Conservation (phyloP, 257 asterid species). For the Gentiana dahurica region DNA sequence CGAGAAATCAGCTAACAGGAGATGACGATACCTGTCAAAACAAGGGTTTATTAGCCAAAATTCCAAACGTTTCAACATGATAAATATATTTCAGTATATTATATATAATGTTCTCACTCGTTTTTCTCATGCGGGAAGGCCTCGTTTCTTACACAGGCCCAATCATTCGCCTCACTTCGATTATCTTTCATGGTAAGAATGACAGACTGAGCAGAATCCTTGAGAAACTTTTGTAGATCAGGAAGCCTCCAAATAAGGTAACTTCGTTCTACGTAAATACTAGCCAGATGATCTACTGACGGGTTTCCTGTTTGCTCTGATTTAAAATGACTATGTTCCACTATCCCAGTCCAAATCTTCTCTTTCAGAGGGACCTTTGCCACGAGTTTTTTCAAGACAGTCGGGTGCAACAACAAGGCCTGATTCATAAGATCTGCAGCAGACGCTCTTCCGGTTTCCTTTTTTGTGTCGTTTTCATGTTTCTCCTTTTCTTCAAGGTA, state of each 20-base stretch:
- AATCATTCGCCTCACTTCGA: constrained; percentile 47
- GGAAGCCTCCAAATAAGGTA: constrained; percentile 94
- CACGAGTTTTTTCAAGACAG: constrained; percentile 61
- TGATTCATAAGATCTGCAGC: constrained; percentile 83
- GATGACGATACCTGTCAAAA: constrained; percentile 61
- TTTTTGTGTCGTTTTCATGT: constrained; percentile 18
- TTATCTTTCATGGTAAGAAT: constrained; percentile 39
- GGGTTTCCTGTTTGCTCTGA: constrained; percentile 58
- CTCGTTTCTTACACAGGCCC: constrained; percentile 78
- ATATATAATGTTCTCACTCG: constrained; percentile 41
- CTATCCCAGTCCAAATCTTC: constrained; percentile 44
- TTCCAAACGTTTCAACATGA: background rate
- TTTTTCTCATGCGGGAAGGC: constrained; percentile 73
- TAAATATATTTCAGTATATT: background rate
- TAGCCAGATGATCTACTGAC: constrained; percentile 72
- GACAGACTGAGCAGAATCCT: constrained; percentile 55
- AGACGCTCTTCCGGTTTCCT: constrained; percentile 31
- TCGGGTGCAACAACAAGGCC: constrained; percentile 89
- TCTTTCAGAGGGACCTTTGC: constrained; percentile 81
- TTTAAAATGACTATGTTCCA: constrained; percentile 42
- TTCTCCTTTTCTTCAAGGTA: constrained; percentile 36
- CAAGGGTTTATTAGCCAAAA: background rate
- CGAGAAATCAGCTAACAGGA: constrained; percentile 70
- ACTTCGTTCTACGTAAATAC: constrained; percentile 71
- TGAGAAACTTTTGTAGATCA: constrained; percentile 64